A percentile compares a stretch with the other conserved stretches of the same genome.
Evolutionary conservation across 345 rosid species (phyloP).

Genomic region (Limnanthes douglasii): DNA sequence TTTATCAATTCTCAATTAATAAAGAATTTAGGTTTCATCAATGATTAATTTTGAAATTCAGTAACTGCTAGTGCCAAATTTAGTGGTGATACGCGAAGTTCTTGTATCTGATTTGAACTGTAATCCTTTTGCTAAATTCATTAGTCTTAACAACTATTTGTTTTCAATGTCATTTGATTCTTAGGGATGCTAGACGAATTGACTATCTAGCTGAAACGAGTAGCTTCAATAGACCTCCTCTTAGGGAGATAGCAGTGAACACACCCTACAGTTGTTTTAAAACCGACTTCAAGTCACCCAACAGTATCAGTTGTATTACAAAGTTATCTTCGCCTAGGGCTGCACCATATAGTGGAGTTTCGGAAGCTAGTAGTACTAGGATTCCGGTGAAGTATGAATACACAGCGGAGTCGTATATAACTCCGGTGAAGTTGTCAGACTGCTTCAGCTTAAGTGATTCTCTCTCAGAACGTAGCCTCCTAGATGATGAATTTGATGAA

Average conservation of each 20-base stretch:
- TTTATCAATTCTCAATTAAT: neutral
- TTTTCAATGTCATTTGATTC: conserved; percentile 11
- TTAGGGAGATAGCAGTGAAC: conserved; percentile 31
- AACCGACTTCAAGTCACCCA: conserved; percentile 6
- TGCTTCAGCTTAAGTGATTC: conserved; percentile 14
- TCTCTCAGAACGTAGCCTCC: conserved; percentile 24
- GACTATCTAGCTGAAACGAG: conserved; percentile 8
- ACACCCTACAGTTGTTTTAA: conserved; percentile 11
- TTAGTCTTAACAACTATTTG: neutral
- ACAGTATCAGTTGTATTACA: conserved; percentile 1
- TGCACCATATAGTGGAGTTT: conserved; percentile 6
- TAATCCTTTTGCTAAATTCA: conserved; percentile 1
- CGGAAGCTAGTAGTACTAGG: conserved; percentile 6
- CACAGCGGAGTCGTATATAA: conserved; percentile 19
- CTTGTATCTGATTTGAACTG: neutral
- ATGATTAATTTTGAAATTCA: neutral
- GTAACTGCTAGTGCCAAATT: neutral
- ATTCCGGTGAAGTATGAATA: conserved; percentile 3
- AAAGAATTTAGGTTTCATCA: neutral
- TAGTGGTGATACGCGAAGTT: neutral
- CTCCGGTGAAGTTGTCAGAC: conserved; percentile 23
- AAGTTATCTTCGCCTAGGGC: conserved; percentile 1
- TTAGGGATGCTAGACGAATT: conserved; percentile 11
- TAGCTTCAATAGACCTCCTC: conserved; percentile 34
- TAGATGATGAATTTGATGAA: conserved; percentile 68